phyloP scores from a whole-genome alignment of 768 basidiomycete genomes.

The Serendipita sp. region DNA sequence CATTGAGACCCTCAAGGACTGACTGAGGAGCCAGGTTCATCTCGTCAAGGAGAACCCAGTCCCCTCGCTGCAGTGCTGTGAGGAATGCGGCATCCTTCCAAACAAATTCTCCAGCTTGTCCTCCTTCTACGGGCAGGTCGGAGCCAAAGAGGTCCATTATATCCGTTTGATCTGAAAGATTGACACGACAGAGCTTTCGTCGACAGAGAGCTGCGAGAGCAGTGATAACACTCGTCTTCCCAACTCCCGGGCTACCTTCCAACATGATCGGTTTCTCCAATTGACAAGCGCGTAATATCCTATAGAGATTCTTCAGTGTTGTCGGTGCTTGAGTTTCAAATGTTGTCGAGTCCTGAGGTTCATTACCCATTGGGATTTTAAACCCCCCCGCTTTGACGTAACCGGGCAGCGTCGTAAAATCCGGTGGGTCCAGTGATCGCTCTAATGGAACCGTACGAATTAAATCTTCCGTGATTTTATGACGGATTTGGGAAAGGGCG shows the following conservation, averaged over 20 bases:
- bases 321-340: slow-evolving; percentile 88
- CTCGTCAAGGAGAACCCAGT: slow-evolving; percentile 96
- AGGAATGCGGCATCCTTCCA: slow-evolving; percentile 98
- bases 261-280: slow-evolving; percentile 80
- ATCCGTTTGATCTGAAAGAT: slow-evolving; percentile 96
- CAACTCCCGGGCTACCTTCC: slow-evolving; percentile 96
- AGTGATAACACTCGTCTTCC: slow-evolving; percentile 85
- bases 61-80: slow-evolving; percentile 80
- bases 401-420: slow-evolving; percentile 18
- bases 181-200: slow-evolving; percentile 76
- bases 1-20: slow-evolving; percentile 91
- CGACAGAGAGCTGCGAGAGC: slow-evolving; percentile 74
- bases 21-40: slow-evolving; percentile 98
- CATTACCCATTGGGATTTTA: slow-evolving; percentile 42
- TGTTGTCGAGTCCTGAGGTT: slow-evolving; percentile 20
- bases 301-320: slow-evolving; percentile 71
- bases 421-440: slow-evolving; percentile 18
- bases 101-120: slow-evolving; percentile 77
- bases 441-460: slow-evolving; percentile 27
- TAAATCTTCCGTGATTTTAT: slow-evolving; percentile 39
- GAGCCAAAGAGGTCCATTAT: slow-evolving; percentile 92
- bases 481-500: slow-evolving; percentile 45
- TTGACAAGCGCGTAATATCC: slow-evolving; percentile 81
- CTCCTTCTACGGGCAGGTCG: slow-evolving; percentile 88
- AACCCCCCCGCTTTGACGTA: slow-evolving; percentile 58